Percentiles rank a stretch among this genome's conserved stretches.
Conservation (phyloP, 805 yeast genomes). For the Yamadazyma endophytica region DNA sequence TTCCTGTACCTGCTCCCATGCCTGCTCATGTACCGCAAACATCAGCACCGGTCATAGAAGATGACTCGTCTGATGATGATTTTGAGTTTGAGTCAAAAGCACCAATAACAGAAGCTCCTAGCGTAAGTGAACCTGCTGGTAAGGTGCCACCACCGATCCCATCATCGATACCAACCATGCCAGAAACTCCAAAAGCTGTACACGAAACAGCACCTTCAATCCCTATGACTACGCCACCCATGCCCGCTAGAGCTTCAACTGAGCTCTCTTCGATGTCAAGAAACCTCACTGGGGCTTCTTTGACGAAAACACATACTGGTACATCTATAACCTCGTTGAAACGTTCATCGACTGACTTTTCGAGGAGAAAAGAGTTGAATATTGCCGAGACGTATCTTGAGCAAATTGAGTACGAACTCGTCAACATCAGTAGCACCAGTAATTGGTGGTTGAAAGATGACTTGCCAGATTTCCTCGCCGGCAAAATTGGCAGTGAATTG, state of each 20-base stretch:
- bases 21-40: slow-evolving; percentile 2
- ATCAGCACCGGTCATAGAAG: background rate
- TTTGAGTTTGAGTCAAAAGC: background rate
- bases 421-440: slow-evolving; percentile 15
- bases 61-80: slow-evolving; percentile 6
- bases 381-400: slow-evolving; percentile 25
- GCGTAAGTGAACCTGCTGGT: no score
- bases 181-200: no score
- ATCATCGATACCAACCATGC: no score
- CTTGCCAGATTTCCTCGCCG: slow-evolving; percentile 50
- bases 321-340: slow-evolving; percentile 4
- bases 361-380: slow-evolving; percentile 14
- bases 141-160: background rate
- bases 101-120: no score
- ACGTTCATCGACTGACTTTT: slow-evolving; percentile 13
- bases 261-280: slow-evolving; percentile 3
- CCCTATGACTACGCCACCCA: no score
- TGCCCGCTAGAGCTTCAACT: slow-evolving; percentile 16
- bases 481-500: slow-evolving; percentile 44
- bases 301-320: slow-evolving; percentile 4
- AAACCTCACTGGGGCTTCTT: background rate
- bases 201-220: no score
- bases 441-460: slow-evolving; percentile 67
- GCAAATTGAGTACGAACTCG: slow-evolving; percentile 27
- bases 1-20: background rate